Percentiles rank a stretch among this genome's conserved stretches.
phyloP scores from a whole-genome alignment of 768 basidiomycete species.

The Tubosaeta sp. region DNA sequence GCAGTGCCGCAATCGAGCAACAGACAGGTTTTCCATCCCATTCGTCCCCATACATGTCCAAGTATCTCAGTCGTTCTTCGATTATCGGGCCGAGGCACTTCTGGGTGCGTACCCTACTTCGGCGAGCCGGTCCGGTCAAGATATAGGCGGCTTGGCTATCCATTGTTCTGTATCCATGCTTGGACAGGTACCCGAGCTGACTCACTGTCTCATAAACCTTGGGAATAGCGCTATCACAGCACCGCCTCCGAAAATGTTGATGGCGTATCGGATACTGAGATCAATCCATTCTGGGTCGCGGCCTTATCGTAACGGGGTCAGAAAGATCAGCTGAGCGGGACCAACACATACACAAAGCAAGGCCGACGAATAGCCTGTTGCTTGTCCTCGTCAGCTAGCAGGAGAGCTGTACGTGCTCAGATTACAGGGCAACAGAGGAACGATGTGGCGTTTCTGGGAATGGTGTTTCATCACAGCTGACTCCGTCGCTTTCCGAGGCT shows the following conservation, averaged over 20 bases:
- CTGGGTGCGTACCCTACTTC: constrained; percentile 1
- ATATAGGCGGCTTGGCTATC: constrained; percentile 17
- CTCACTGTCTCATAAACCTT: constrained; percentile 29
- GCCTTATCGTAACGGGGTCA: constrained; percentile 25
- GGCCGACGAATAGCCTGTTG: constrained; percentile 48
- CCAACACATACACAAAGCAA: constrained; percentile 36
- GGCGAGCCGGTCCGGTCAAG: not conserved
- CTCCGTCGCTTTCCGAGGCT: too few relatives aligned
- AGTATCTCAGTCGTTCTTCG: constrained; percentile 21
- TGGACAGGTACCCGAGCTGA: not conserved
- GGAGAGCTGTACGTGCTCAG: too few relatives aligned
- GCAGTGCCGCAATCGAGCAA: not conserved
- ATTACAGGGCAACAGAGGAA: too few relatives aligned
- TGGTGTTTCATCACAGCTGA: too few relatives aligned
- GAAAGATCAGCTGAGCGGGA: too few relatives aligned
- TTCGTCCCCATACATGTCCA: constrained; percentile 22
- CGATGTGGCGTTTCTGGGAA: too few relatives aligned
- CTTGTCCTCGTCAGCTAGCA: too few relatives aligned
- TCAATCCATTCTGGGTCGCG: constrained; percentile 33
- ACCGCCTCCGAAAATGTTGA: constrained; percentile 17
- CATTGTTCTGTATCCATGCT: not conserved
- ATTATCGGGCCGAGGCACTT: constrained; percentile 26
- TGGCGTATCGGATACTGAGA: constrained; percentile 10
- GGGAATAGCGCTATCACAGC: constrained; percentile 35
- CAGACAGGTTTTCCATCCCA: constrained; percentile 34